A percentile compares a stretch with the other conserved stretches of the same genome.
phyloP scores from a whole-genome alignment of 2,329 filamentous ascomycete species.

The Aspergillus ruber region DNA sequence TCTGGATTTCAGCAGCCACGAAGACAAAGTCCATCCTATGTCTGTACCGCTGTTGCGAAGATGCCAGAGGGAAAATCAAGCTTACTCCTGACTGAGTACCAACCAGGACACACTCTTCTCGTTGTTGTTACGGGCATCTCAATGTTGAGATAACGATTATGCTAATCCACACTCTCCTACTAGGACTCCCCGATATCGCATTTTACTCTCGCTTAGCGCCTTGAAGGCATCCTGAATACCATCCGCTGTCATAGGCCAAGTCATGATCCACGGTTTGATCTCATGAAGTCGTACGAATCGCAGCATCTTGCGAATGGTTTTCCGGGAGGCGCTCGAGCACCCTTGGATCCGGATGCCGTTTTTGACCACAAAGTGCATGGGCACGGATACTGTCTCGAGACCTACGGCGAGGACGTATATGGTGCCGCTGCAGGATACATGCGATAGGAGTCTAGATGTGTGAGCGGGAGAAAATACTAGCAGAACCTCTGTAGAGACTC shows the following conservation, averaged over 20 bases:
- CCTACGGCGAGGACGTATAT: constrained; percentile 21
- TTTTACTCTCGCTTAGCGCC: constrained; percentile 39
- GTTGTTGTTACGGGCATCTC: too few relatives aligned
- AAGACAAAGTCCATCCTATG: too few relatives aligned
- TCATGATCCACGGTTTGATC: constrained; percentile 59
- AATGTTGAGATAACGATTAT: too few relatives aligned
- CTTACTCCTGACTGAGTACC: too few relatives aligned
- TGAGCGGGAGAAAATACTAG: too few relatives aligned
- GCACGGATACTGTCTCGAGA: constrained; percentile 13
- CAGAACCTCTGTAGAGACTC: too few relatives aligned
- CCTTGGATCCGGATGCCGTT: constrained; percentile 56
- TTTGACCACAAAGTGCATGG: constrained; percentile 43
- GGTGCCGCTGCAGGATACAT: constrained; percentile 17
- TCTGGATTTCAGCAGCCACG: too few relatives aligned
- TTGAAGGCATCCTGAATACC: constrained; percentile 43
- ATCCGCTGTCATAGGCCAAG: constrained; percentile 50
- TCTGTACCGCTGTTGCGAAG: too few relatives aligned
- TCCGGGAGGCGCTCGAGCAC: constrained; percentile 55
- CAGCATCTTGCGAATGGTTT: constrained; percentile 59
- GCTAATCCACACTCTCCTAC: constrained; percentile 18
- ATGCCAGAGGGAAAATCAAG: too few relatives aligned
- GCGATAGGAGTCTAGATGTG: constrained; percentile 6
- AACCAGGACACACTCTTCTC: too few relatives aligned
- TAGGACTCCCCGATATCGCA: constrained; percentile 44
- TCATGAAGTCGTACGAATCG: constrained; percentile 54